A percentile compares a stretch with the other conserved stretches of the same genome.
phyloP scores from a whole-genome alignment of 768 basidiomycete genomes.

The Ephemerocybe angulata region DNA sequence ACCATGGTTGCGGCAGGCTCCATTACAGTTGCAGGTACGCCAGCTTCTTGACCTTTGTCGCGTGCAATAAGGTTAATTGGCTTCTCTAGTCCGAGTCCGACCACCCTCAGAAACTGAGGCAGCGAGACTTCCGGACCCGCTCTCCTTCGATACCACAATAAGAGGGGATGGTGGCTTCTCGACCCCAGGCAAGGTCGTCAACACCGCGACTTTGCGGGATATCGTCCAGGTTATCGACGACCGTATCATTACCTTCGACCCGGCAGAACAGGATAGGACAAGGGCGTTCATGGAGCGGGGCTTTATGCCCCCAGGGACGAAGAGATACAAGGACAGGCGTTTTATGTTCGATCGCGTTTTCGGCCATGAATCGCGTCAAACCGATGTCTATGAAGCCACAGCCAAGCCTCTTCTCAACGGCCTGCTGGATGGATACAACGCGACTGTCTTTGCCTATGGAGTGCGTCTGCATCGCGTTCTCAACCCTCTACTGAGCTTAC shows the following conservation, averaged over 20 bases:
- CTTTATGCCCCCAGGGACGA: conserved; percentile 81
- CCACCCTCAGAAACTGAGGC: conserved; percentile 85
- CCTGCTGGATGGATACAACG: conserved; percentile 91
- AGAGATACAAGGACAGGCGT: conserved; percentile 92
- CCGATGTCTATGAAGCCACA: conserved; percentile 84
- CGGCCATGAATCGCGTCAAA: conserved; percentile 73
- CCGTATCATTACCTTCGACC: conserved; percentile 93
- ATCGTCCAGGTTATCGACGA: conserved; percentile 91
- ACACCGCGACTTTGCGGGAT: conserved; percentile 61
- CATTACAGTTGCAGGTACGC: conserved; percentile 79
- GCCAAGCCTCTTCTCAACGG: conserved; percentile 81
- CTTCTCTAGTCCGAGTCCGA: conserved; percentile 74
- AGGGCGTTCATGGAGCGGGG: conserved; percentile 81
- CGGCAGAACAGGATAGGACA: conserved; percentile 82
- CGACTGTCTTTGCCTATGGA: conserved; percentile 98
- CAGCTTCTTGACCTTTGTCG: conserved; percentile 15
- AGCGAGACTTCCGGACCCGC: conserved; percentile 72
- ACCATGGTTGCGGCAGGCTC: conserved; percentile 82
- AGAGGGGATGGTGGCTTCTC: conserved; percentile 86
- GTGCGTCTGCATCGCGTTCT: conserved; percentile 45
- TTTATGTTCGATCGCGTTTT: conserved; percentile 98
- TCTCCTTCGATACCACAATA: conserved; percentile 61
- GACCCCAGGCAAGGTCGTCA: conserved; percentile 52
- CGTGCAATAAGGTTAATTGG: conserved; percentile 9
- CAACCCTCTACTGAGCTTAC: neutral